These are phyloP conservation scores for Teratosphaeria epicoccoides DNA, from an alignment of 2,329 filamentous ascomycete species.

Conservation along the genomic window DNA sequence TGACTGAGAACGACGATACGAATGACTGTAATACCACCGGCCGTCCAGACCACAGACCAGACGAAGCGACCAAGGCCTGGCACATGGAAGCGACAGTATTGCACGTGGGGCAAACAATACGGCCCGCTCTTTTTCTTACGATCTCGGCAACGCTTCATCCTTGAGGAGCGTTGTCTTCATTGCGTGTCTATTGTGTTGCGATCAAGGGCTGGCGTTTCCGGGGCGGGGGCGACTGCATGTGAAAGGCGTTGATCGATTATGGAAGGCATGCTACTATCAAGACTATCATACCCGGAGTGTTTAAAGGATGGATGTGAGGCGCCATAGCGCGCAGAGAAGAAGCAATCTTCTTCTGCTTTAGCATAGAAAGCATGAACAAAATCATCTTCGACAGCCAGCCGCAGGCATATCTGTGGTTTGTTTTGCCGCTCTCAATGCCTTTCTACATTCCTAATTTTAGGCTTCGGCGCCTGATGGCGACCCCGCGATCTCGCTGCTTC, in stretches of 20 bases:
- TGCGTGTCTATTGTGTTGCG: neutral
- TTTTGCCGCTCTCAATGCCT: neutral
- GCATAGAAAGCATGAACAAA: neutral
- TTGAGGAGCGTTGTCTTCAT: neutral
- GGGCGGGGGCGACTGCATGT: neutral
- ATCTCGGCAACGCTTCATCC: neutral
- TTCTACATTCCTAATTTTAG: neutral
- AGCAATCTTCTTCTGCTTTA: neutral
- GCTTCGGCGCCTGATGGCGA: neutral
- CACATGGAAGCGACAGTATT: neutral
- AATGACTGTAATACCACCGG: neutral
- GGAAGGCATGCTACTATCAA: neutral
- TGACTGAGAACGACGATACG: constrained; percentile 6
- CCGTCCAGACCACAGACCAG: neutral
- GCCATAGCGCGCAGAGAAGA: neutral
- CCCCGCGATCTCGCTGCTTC: neutral
- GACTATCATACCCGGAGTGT: neutral
- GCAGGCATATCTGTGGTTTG: neutral
- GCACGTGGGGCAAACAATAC: neutral
- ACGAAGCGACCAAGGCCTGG: neutral
- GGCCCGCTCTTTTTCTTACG: neutral
- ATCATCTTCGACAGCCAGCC: neutral
- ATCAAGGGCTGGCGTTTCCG: neutral
- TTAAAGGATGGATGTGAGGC: neutral
- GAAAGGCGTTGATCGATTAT: neutral